phyloP scores from a whole-genome alignment of 441 rosid genomes.

The Oxalis stricta region DNA sequence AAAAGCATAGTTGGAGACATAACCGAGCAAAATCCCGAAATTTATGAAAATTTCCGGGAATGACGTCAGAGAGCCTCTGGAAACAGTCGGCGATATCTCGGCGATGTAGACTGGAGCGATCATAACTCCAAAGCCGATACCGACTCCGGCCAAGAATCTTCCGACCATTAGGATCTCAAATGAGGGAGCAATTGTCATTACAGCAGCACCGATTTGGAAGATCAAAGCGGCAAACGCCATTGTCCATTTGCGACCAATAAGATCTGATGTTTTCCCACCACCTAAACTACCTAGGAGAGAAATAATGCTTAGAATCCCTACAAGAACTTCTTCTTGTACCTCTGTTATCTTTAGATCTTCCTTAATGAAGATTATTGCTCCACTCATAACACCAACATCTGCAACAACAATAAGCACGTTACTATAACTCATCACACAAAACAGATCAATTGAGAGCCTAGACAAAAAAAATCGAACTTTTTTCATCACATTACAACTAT shows the following conservation, averaged over 20 bases:
- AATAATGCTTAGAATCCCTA: constrained; percentile 62
- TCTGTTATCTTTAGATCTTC: constrained; percentile 68
- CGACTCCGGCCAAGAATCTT: constrained; percentile 62
- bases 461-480: background rate
- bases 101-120: constrained; percentile 83
- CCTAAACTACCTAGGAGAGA: constrained; percentile 77
- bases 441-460: background rate
- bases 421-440: background rate
- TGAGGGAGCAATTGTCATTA: constrained; percentile 71
- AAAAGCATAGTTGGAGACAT: constrained; percentile 76
- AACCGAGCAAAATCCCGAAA: constrained; percentile 73
- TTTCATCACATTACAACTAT: background rate
- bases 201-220: constrained; percentile 60
- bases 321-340: constrained; percentile 67
- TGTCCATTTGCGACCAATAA: constrained; percentile 78
- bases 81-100: constrained; percentile 58
- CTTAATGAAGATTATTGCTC: constrained; percentile 78
- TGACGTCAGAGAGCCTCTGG: constrained; percentile 66
- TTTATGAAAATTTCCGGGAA: constrained; percentile 81
- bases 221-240: constrained; percentile 73
- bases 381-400: constrained; percentile 96
- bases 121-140: constrained; percentile 79
- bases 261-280: constrained; percentile 77
- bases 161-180: constrained; percentile 60
- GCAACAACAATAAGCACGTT: constrained; percentile 11